Conservation (phyloP, 2,329 filamentous ascomycete species). For the Neurospora sp. region DNA sequence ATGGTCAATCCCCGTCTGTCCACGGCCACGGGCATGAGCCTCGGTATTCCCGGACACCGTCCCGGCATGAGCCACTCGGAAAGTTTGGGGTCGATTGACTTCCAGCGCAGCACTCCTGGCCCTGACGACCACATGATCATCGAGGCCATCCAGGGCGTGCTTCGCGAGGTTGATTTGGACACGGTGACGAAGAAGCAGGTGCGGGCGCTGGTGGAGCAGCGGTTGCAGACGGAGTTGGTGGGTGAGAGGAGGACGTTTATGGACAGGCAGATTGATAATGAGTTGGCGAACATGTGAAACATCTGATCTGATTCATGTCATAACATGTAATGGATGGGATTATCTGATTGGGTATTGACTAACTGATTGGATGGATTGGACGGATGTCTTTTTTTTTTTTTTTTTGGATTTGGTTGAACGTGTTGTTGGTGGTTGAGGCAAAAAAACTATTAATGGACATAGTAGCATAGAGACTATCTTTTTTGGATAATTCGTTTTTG, state of each 20-base stretch:
- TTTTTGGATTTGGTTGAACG: not conserved
- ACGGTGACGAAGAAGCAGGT: slow-evolving; percentile 99
- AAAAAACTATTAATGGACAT: not conserved
- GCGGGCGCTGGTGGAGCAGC: slow-evolving; percentile 81
- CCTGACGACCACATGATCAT: slow-evolving; percentile 74
- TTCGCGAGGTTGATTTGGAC: slow-evolving; percentile 85
- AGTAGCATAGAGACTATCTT: not conserved
- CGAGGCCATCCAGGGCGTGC: slow-evolving; percentile 72
- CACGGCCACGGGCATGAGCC: slow-evolving; percentile 37
- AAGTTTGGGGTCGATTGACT: slow-evolving; percentile 48
- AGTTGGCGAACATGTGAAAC: slow-evolving; percentile 81
- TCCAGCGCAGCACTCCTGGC: slow-evolving; percentile 46
- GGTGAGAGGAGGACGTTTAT: slow-evolving; percentile 84
- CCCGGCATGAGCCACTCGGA: slow-evolving; percentile 31
- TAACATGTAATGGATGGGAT: not conserved
- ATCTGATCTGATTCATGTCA: not conserved
- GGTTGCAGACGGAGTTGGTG: slow-evolving; percentile 77
- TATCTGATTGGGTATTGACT: not conserved
- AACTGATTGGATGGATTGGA: not conserved
- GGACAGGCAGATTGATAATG: slow-evolving; percentile 85
- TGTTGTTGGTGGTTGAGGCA: not conserved
- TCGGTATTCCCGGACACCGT: slow-evolving; percentile 35
- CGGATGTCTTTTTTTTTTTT: not conserved
- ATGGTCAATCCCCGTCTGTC: slow-evolving; percentile 28
- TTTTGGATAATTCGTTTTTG: not conserved